phyloP scores from a whole-genome alignment of 108 stramenopile genomes.

The Heterococcus sp. region DNA sequence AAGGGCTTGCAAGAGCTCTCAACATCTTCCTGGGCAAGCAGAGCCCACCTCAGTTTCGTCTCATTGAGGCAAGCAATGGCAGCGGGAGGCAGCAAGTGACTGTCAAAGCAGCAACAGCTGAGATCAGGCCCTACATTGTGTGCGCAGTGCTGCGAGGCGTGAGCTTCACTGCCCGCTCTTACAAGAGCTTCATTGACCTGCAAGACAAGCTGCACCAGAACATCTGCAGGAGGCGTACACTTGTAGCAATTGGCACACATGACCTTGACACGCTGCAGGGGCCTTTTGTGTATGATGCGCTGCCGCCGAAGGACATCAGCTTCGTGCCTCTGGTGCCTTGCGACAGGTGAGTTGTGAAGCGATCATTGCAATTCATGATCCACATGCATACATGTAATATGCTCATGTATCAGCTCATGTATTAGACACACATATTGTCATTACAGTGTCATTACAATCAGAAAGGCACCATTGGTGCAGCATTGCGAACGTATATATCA shows the following conservation, averaged over 20 bases:
- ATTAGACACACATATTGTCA: no score
- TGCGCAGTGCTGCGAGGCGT: conserved; percentile 92
- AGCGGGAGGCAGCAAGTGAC: conserved; percentile 57
- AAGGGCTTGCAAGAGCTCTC: conserved; percentile 88
- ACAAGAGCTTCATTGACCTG: conserved; percentile 96
- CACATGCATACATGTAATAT: no score
- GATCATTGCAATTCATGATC: no score
- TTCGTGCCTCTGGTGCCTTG: conserved; percentile 78
- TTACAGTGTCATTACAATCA: no score
- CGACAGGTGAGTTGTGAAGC: conserved; percentile 1
- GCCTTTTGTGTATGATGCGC: conserved; percentile 87
- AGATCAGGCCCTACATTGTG: conserved; percentile 91
- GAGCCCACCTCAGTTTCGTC: conserved; percentile 10
- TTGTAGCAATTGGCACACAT: conserved; percentile 98
- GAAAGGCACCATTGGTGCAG: no score
- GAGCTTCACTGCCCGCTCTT: conserved; percentile 74
- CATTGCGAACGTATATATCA: no score
- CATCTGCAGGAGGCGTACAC: conserved; percentile 90
- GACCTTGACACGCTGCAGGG: conserved; percentile 85
- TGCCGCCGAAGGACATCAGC: conserved; percentile 72
- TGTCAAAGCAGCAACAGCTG: conserved; percentile 73
- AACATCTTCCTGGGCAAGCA: conserved; percentile 75
- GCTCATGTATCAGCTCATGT: no score
- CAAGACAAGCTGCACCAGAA: conserved; percentile 99
- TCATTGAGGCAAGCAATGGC: conserved; percentile 30